Evolutionary conservation across 2,329 filamentous ascomycete genomes (phyloP), one percentile per base, ranked within the genome.

Genomic region (Microsporum audouinii): DNA sequence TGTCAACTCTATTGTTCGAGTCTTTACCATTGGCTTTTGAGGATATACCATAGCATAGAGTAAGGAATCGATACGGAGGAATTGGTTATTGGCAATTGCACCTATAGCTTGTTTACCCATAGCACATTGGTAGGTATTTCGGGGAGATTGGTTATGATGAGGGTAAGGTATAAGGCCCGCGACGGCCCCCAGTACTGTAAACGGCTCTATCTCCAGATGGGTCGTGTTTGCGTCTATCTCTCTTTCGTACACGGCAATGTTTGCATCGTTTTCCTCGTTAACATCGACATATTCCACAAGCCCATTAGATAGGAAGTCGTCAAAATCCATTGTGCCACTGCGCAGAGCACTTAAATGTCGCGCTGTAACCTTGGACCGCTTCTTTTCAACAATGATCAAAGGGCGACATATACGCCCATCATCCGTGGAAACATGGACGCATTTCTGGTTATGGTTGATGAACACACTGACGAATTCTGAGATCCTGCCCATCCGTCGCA

Each of bases 91-190:
- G 14, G 92, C 94, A 71, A 99, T 97, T 38, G 92, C 91, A 38
- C 94, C 94, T 72, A 99, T 97, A 43, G 94, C 94, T 88, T 99
- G 94, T 78, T 99, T 99, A 83, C 94, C 94, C 94, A 99, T 99
- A 76, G 94, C 94, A 77, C 92, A 96, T 80, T 97, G 92, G 71
- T 99, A 99, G 0, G 94, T 99, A 72, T 99, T 99, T 81, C 94
- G 84, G 7, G 94, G 94, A 14, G 95, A 99, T 74, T 99, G 94
- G 75, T 99, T 99, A 79, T 99, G 94, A 73, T 99, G 94, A 6
- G 94, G 94, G 71, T 97, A 99, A 3, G 94, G 94, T 72, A 99
- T 99, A 41, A 99, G 80, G 49, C 94, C 94, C 43, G 94, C 94
- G 31, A 99, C 94, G 55, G 94, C 94, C 31, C 94, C 94, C 12